A percentile compares a stretch with the other conserved stretches of the same genome.
Conservation (phyloP, 1,139 yeast species). For the Hyphopichia wangnamkhiaoensis region DNA sequence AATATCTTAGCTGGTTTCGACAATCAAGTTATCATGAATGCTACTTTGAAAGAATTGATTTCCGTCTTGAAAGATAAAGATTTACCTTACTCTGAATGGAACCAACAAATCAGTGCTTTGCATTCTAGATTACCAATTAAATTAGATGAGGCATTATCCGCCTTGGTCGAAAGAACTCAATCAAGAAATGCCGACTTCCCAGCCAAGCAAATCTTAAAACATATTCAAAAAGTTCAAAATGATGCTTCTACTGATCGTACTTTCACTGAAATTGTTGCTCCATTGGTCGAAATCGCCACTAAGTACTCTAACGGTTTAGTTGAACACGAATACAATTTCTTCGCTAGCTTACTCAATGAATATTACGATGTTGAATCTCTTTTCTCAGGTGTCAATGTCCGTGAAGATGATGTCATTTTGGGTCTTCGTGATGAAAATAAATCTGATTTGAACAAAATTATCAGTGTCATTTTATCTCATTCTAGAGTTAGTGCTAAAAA, state of each 20-base stretch:
- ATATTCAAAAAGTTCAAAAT: conserved; percentile 53
- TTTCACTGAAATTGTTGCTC: conserved; percentile 64
- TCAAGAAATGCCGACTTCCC: conserved; percentile 87
- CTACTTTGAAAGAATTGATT: conserved; percentile 71
- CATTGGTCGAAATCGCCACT: conserved; percentile 68
- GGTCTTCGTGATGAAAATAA: conserved; percentile 85
- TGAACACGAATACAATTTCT: conserved; percentile 80
- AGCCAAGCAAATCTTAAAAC: conserved; percentile 73
- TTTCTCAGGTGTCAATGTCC: conserved; percentile 70
- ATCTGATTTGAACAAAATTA: conserved; percentile 72
- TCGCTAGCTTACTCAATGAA: conserved; percentile 66
- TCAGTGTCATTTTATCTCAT: conserved; percentile 77
- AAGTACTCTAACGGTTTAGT: conserved; percentile 74
- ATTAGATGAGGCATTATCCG: conserved; percentile 66
- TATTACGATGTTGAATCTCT: conserved; percentile 76
- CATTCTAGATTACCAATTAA: conserved; percentile 85
- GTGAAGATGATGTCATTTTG: conserved; percentile 87
- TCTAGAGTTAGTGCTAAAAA: conserved; percentile 92
- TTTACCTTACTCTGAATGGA: conserved; percentile 94
- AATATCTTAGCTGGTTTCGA: conserved; percentile 90
- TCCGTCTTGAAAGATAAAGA: conserved; percentile 75
- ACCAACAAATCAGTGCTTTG: conserved; percentile 78
- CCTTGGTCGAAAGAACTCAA: conserved; percentile 66
- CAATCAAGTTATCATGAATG: conserved; percentile 89
- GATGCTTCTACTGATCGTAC: conserved; percentile 51